Evolutionary conservation across 495 filamentous ascomycete genomes (phyloP).

Genomic region (Aspergillus carlsbadensis): DNA sequence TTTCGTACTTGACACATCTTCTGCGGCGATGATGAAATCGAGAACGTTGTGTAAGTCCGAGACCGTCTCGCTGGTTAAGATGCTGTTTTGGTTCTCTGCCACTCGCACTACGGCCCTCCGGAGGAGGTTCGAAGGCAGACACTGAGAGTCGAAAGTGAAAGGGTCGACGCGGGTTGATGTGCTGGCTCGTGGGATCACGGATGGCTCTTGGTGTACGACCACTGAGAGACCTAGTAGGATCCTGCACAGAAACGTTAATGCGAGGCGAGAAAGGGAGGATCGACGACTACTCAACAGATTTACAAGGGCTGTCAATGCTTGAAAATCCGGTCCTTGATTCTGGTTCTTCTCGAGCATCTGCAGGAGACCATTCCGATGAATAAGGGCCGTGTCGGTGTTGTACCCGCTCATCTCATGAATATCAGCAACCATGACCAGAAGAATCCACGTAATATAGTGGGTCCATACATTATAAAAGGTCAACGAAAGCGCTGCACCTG

Average conservation of each 20-base stretch:
- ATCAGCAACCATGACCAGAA: too few species aligned
- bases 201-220: background rate
- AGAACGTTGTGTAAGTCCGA: background rate
- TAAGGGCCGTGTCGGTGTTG: background rate
- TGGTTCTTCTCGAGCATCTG: background rate
- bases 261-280: too few species aligned
- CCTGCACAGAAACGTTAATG: too few species aligned
- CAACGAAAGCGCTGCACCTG: background rate
- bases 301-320: background rate
- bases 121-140: background rate
- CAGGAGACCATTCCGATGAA: background rate
- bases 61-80: background rate
- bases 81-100: background rate
- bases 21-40: background rate
- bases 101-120: background rate
- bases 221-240: background rate
- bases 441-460: background rate
- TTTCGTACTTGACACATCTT: too few species aligned
- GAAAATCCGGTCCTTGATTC: background rate
- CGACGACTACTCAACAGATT: background rate
- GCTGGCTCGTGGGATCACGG: background rate
- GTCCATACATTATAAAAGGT: background rate
- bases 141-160: background rate
- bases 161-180: background rate
- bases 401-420: background rate